Evolutionary conservation across 2,329 filamentous ascomycete species (phyloP).

Genomic region (Clonostachys sp.): DNA sequence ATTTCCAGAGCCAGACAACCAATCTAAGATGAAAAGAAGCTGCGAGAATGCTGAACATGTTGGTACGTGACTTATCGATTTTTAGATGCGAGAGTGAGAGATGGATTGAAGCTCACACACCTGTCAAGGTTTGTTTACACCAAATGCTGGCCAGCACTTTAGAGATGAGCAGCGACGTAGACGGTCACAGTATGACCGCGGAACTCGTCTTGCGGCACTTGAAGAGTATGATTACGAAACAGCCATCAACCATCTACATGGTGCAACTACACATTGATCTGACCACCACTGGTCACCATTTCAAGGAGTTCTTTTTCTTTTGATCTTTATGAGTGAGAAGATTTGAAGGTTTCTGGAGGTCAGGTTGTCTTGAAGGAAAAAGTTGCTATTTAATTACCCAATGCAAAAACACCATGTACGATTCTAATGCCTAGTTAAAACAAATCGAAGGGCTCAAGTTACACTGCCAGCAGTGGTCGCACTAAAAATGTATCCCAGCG

Average conservation of each 20-base stretch:
- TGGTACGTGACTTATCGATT: conserved; percentile 44
- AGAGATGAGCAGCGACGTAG: conserved; percentile 73
- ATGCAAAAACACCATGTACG: no score
- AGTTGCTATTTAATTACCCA: no score
- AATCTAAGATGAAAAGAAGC: conserved; percentile 81
- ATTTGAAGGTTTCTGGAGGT: no score
- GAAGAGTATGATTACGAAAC: conserved; percentile 56
- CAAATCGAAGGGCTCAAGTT: no score
- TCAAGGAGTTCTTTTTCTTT: no score
- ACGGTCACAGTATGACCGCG: conserved; percentile 76
- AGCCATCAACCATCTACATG: conserved; percentile 19
- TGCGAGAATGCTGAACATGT: conserved; percentile 83
- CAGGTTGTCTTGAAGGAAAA: no score
- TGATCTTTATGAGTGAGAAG: no score
- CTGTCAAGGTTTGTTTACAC: conserved; percentile 69
- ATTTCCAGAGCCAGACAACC: conserved; percentile 79
- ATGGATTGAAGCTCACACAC: background rate
- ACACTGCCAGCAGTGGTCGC: no score
- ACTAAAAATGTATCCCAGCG: no score
- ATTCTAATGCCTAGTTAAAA: no score
- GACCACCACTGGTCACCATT: no score
- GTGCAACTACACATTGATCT: no score
- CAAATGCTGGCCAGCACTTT: conserved; percentile 68
- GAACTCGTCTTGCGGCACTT: conserved; percentile 66
- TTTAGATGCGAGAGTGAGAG: background rate